Conservation (phyloP, 345 rosid species). For the Sonneratia caseolaris region DNA sequence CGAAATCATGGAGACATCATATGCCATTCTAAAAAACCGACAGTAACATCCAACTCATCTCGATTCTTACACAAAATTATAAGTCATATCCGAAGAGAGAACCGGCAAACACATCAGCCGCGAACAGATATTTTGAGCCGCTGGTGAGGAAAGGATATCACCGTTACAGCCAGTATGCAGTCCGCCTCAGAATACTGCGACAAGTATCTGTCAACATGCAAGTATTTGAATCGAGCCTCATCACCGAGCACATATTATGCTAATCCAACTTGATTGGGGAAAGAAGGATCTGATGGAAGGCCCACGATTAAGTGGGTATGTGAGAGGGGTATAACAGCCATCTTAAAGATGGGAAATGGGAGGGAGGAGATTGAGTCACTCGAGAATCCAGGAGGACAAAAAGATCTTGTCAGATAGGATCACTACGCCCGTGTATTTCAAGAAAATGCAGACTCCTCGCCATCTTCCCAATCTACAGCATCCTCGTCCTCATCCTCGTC, state of each 20-base stretch:
- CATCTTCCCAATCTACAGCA: constrained; percentile 21
- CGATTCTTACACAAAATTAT: neutral
- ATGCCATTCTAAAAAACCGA: neutral
- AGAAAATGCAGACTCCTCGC: constrained; percentile 8
- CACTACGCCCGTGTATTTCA: neutral
- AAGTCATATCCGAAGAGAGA: neutral
- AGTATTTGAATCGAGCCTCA: neutral
- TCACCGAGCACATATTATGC: neutral
- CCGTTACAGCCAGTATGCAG: neutral
- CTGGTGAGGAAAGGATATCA: neutral
- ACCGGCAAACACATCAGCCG: neutral
- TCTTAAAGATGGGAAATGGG: neutral
- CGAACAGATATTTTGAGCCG: neutral
- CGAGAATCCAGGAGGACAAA: neutral
- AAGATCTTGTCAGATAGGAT: neutral
- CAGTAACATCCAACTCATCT: neutral
- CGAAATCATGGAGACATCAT: neutral
- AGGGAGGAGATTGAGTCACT: neutral
- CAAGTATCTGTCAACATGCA: neutral
- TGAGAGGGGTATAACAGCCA: no score
- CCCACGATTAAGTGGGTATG: no score
- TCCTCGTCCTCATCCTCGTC: constrained; percentile 22
- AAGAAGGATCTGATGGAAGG: no score
- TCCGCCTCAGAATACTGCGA: neutral
- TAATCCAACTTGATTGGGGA: no score